Percentiles rank a stretch among this genome's conserved stretches.
These are phyloP conservation scores for Sisymbrium altissimum DNA, from an alignment of 345 rosid genomes.

Conservation along the genomic window DNA sequence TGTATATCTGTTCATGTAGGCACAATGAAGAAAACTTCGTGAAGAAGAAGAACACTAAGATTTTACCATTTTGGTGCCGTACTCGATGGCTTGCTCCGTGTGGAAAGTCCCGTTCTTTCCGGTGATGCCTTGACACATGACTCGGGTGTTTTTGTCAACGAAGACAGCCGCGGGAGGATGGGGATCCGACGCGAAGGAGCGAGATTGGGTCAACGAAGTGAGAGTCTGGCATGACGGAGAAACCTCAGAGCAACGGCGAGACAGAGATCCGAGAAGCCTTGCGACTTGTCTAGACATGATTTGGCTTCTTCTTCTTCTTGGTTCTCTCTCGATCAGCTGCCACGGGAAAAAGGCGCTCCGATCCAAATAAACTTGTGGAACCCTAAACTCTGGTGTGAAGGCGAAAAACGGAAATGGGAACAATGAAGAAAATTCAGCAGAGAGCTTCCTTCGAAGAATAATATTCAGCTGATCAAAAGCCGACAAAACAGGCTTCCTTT, in stretches of 20 bases:
- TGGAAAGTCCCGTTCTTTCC: conserved; percentile 94
- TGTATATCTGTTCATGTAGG: too few relatives aligned
- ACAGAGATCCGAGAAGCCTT: conserved; percentile 36
- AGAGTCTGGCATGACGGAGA: conserved; percentile 29
- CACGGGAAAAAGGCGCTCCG: background rate
- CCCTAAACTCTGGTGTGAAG: conserved; percentile 23
- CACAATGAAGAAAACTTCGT: background rate
- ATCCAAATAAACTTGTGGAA: conserved; percentile 11
- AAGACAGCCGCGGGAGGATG: conserved; percentile 72
- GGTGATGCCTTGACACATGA: conserved; percentile 95
- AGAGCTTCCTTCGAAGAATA: conserved; percentile 25
- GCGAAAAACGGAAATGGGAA: conserved; percentile 29
- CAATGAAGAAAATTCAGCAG: conserved; percentile 21
- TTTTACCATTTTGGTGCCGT: conserved; percentile 94
- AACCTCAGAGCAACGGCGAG: conserved; percentile 28
- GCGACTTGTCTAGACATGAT: conserved; percentile 39
- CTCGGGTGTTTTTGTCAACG: conserved; percentile 85
- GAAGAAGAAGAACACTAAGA: background rate
- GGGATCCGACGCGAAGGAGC: conserved; percentile 55
- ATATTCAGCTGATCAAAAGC: conserved; percentile 20
- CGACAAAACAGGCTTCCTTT: conserved; percentile 27
- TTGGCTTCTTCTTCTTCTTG: conserved; percentile 6
- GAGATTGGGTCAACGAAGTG: conserved; percentile 38
- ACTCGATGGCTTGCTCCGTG: conserved; percentile 96
- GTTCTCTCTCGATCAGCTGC: background rate